Conservation (phyloP, 805 yeast genomes). For the Wickerhamomyces ciferrii region DNA sequence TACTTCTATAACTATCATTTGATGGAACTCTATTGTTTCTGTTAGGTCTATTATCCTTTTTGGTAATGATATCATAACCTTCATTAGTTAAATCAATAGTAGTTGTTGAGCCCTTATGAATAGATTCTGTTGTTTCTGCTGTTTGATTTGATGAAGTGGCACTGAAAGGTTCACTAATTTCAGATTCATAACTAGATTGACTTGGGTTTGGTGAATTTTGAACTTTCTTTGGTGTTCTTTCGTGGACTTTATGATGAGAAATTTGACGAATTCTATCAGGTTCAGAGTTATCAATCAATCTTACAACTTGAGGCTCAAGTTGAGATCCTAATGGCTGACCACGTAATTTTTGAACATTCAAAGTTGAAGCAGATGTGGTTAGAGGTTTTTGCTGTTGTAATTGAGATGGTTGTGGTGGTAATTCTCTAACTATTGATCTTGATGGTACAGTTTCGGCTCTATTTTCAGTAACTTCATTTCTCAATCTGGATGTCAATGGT, state of each 20-base stretch:
- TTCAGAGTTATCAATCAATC: constrained; percentile 6
- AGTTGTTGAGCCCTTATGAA: not conserved
- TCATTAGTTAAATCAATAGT: constrained; percentile 11
- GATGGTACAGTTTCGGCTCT: not conserved
- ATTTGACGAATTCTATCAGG: constrained; percentile 13
- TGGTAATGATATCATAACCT: not conserved
- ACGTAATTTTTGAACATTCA: not conserved
- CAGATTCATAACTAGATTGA: constrained; percentile 21
- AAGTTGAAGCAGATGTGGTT: not conserved
- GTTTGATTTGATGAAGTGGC: constrained; percentile 8
- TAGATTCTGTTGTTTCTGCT: constrained; percentile 3
- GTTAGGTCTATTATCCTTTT: not conserved
- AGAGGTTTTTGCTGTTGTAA: not conserved
- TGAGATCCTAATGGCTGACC: not conserved
- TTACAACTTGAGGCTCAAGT: not conserved
- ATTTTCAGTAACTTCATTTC: not conserved
- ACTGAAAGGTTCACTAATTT: constrained; percentile 18
- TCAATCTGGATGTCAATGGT: not conserved
- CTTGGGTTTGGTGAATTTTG: constrained; percentile 12
- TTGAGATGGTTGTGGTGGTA: not conserved
- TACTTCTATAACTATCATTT: constrained; percentile 6
- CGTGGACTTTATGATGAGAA: not conserved
- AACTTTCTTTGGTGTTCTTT: not conserved
- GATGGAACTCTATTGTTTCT: not conserved
- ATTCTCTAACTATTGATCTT: not conserved